Evolutionary conservation across 768 basidiomycete species (phyloP).

Genomic region (Cubamyces sp.): DNA sequence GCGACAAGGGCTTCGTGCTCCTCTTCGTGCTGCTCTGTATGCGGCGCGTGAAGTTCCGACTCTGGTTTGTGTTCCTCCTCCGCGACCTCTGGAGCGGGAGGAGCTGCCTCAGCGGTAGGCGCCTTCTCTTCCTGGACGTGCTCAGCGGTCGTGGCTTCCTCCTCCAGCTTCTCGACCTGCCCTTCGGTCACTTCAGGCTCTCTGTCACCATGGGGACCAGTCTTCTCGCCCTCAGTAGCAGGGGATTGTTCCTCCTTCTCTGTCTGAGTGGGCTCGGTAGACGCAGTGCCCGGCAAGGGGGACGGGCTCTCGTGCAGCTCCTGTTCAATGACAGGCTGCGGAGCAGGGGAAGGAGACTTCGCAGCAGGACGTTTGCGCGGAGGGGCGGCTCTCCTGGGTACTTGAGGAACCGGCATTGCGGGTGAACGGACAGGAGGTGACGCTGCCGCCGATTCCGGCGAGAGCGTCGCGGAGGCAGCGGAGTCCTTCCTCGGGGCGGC

Average conservation of each 20-base stretch:
- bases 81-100: neutral
- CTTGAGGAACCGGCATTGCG: constrained; percentile 74
- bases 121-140: neutral
- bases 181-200: constrained; percentile 21
- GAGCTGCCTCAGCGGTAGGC: neutral
- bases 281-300: constrained; percentile 16
- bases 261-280: neutral
- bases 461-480: constrained; percentile 25
- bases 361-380: constrained; percentile 66
- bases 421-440: constrained; percentile 45
- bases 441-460: constrained; percentile 28
- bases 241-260: constrained; percentile 13
- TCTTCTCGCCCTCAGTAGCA: constrained; percentile 17
- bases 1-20: neutral
- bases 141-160: constrained; percentile 2
- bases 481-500: constrained; percentile 18
- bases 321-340: constrained; percentile 20
- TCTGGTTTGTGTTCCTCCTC: neutral
- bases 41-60: neutral
- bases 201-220: constrained; percentile 21
- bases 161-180: constrained; percentile 19
- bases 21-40: constrained; percentile 3
- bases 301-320: constrained; percentile 33
- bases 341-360: constrained; percentile 51
- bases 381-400: constrained; percentile 73